Evolutionary conservation across 257 asterid species (phyloP).

Genomic region (Gentiana dahurica): DNA sequence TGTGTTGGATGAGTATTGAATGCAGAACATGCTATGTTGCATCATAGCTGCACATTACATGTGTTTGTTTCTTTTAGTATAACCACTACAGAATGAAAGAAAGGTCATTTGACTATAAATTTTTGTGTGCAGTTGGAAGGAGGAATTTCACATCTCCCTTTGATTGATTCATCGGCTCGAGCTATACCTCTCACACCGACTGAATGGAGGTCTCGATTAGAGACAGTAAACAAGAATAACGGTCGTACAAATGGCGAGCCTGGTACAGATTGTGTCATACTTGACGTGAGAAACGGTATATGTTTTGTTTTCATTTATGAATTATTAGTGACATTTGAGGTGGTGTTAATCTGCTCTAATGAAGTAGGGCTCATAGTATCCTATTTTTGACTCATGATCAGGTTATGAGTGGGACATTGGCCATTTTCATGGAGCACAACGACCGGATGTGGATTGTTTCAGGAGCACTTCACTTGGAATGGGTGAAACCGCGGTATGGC

Average conservation of each 20-base stretch:
- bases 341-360: no score
- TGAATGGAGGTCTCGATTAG: constrained; percentile 77
- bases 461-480: constrained; percentile 79
- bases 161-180: constrained; percentile 70
- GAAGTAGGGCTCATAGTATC: no score
- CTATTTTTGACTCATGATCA: constrained; percentile 14
- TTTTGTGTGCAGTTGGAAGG: constrained; percentile 53
- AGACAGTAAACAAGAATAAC: constrained; percentile 29
- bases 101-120: not conserved
- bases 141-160: constrained; percentile 79
- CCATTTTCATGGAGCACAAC: constrained; percentile 79
- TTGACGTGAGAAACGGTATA: constrained; percentile 91
- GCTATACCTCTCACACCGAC: constrained; percentile 83
- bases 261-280: constrained; percentile 38
- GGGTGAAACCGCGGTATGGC: constrained; percentile 54
- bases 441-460: constrained; percentile 91
- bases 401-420: constrained; percentile 99
- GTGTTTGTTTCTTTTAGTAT: no score
- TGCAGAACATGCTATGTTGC: no score
- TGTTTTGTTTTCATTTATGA: constrained; percentile 6
- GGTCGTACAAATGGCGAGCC: constrained; percentile 18
- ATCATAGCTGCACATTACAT: no score
- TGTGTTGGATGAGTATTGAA: no score
- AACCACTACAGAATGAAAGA: not conserved
- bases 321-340: no score